These are phyloP conservation scores for Cytospora paraplurivora DNA, from an alignment of 2,329 filamentous ascomycete genomes.

Conservation along the genomic window DNA sequence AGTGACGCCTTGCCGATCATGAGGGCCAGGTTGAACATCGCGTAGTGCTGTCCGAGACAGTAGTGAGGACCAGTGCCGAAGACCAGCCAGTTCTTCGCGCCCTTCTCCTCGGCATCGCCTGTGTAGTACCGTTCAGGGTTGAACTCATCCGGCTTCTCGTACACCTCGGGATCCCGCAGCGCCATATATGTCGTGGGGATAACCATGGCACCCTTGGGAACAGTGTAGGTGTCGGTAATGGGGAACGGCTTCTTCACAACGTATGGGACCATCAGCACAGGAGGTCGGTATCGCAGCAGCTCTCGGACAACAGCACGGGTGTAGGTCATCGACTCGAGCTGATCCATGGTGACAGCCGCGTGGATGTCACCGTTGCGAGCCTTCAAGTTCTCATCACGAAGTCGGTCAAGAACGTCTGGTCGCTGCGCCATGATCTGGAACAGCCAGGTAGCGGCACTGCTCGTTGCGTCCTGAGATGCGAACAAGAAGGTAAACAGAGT, in stretches of 20 bases:
- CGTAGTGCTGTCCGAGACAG: slow-evolving; percentile 92
- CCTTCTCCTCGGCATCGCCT: slow-evolving; percentile 83
- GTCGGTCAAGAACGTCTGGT: slow-evolving; percentile 85
- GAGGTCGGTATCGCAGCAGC: slow-evolving; percentile 89
- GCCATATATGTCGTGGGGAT: slow-evolving; percentile 89
- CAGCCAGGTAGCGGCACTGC: slow-evolving; percentile 89
- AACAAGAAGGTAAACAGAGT: slow-evolving; percentile 97
- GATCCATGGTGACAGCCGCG: slow-evolving; percentile 74
- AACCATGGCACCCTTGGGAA: slow-evolving; percentile 93
- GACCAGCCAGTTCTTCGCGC: slow-evolving; percentile 92
- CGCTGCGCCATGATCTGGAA: slow-evolving; percentile 94
- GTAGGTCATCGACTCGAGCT: slow-evolving; percentile 86
- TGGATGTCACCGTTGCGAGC: slow-evolving; percentile 74
- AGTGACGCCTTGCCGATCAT: slow-evolving; percentile 90
- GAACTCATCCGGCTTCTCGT: slow-evolving; percentile 84
- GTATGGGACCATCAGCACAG: slow-evolving; percentile 97
- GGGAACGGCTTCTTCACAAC: slow-evolving; percentile 94
- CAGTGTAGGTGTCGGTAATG: slow-evolving; percentile 83
- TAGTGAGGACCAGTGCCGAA: slow-evolving; percentile 97
- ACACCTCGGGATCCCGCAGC: slow-evolving; percentile 89
- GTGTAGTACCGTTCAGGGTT: slow-evolving; percentile 90
- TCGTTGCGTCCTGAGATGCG: slow-evolving; percentile 95
- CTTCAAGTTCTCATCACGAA: slow-evolving; percentile 86
- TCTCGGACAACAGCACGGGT: slow-evolving; percentile 91
- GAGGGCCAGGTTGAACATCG: slow-evolving; percentile 82